Conservation (phyloP, 2,329 filamentous ascomycete species). For the Neoascochyta sp. region DNA sequence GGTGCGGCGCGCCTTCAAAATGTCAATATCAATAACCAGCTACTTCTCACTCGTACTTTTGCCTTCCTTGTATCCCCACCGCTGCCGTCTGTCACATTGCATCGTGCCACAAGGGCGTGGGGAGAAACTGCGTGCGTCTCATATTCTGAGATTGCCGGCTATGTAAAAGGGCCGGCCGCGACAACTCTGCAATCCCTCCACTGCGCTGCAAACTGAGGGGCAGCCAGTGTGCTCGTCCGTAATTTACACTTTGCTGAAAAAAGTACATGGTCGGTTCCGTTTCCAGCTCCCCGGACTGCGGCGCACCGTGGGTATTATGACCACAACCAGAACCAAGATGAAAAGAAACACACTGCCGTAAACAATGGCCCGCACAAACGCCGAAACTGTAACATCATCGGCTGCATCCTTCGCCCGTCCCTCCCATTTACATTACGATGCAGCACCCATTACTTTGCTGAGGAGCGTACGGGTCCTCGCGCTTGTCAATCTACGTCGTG, state of each 20-base stretch:
- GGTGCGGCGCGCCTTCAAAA: no score
- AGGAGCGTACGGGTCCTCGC: constrained; percentile 96
- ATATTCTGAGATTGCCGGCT: no score
- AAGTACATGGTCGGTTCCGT: constrained; percentile 33
- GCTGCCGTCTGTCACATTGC: no score
- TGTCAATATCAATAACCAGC: no score
- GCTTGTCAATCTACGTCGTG: constrained; percentile 68
- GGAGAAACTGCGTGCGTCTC: no score
- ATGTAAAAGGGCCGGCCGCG: no score
- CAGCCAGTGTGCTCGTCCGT: constrained; percentile 32
- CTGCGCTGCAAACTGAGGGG: constrained; percentile 26
- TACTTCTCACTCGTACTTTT: no score
- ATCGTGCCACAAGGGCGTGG: no score
- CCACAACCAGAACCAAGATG: constrained; percentile 27
- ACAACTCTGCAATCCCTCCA: no score
- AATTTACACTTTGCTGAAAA: constrained; percentile 42
- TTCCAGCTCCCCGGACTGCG: constrained; percentile 29
- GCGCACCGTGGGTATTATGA: constrained; percentile 39
- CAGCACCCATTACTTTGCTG: constrained; percentile 93
- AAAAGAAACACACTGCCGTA: constrained; percentile 37
- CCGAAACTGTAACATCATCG: constrained; percentile 36
- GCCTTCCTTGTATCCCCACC: no score
- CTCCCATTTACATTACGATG: constrained; percentile 72
- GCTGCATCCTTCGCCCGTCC: constrained; percentile 22
- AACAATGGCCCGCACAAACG: constrained; percentile 39